phyloP scores from a whole-genome alignment of 805 yeast genomes.

The Hanseniaspora thailandica region DNA sequence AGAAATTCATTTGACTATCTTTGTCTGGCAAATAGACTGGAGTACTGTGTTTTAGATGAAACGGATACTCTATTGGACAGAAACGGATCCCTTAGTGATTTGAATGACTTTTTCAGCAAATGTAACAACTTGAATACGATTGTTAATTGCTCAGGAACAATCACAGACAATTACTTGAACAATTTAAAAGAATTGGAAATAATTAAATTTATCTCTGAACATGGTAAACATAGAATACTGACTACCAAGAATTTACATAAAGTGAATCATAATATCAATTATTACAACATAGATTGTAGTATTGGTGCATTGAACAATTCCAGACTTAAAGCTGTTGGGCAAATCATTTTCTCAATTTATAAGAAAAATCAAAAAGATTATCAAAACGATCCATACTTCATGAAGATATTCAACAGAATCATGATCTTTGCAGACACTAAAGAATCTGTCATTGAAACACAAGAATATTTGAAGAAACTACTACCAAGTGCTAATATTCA shows the following conservation, averaged over 20 bases:
- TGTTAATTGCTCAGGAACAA: slow-evolving; percentile 79
- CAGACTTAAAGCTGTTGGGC: slow-evolving; percentile 73
- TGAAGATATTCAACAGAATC: slow-evolving; percentile 60
- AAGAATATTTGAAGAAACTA: slow-evolving; percentile 37
- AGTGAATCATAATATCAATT: slow-evolving; percentile 63
- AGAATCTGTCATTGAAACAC: slow-evolving; percentile 48
- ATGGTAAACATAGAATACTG: slow-evolving; percentile 38
- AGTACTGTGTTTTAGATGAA: slow-evolving; percentile 71
- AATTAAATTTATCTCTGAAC: slow-evolving; percentile 29
- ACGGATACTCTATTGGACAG: slow-evolving; percentile 82
- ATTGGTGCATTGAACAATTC: slow-evolving; percentile 74
- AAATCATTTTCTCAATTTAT: slow-evolving; percentile 73
- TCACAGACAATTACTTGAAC: slow-evolving; percentile 64
- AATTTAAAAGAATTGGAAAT: slow-evolving; percentile 40
- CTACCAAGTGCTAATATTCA: slow-evolving; percentile 45
- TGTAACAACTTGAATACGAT: slow-evolving; percentile 49
- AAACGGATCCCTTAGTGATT: slow-evolving; percentile 51
- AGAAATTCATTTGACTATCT: slow-evolving; percentile 23
- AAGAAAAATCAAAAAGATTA: slow-evolving; percentile 43
- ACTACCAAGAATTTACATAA: slow-evolving; percentile 76
- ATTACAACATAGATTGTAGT: slow-evolving; percentile 64
- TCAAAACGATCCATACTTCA: slow-evolving; percentile 41
- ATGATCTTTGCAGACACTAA: slow-evolving; percentile 76
- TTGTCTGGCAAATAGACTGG: slow-evolving; percentile 31
- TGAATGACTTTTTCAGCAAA: slow-evolving; percentile 41